A percentile compares a stretch with the other conserved stretches of the same genome.
Conservation (phyloP, 176 grass and related monocot species). For the Rhynchospora tenuis region DNA sequence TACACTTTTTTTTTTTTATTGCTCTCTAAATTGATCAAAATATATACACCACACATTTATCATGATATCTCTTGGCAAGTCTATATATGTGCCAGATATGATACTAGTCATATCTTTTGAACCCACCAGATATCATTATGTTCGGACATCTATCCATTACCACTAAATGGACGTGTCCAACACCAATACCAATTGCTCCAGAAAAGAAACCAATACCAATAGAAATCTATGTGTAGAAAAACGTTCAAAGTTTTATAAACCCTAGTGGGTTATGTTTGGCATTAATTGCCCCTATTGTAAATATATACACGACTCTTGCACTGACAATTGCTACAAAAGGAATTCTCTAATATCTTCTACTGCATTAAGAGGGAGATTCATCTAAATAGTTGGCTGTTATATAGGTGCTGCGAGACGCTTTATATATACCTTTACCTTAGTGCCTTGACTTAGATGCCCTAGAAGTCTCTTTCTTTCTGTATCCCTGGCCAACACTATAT, state of each 20-base stretch:
- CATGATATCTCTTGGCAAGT: neutral
- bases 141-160: neutral
- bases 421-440: neutral
- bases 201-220: neutral
- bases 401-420: neutral
- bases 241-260: neutral
- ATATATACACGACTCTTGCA: neutral
- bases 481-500: slow-evolving; percentile 18
- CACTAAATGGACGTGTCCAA: neutral
- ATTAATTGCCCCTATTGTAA: neutral
- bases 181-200: neutral
- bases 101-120: neutral
- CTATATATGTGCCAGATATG: neutral
- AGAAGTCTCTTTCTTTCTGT: slow-evolving; percentile 17
- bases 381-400: neutral
- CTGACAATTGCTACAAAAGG: neutral
- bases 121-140: neutral
- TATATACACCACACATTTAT: neutral
- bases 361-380: neutral
- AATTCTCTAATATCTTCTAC: neutral
- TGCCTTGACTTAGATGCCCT: neutral
- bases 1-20: neutral
- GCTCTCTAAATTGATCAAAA: neutral
- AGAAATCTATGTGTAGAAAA: neutral
- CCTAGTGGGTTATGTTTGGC: neutral